Conservation (phyloP, 306 rosid species). For the Glycine tomentella region DNA sequence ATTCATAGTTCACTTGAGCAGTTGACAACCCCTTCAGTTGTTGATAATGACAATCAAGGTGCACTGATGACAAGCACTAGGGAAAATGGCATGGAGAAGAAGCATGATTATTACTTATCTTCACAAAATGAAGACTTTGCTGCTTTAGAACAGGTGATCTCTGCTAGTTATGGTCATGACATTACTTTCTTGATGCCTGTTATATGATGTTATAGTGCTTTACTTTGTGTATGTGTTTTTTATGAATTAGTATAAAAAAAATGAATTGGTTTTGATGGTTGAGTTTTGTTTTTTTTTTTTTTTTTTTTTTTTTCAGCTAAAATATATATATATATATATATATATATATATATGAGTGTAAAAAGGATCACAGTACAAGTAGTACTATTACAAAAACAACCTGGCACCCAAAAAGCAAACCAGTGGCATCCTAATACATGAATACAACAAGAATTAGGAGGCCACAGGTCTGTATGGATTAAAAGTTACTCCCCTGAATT, state of each 20-base stretch:
- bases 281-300: too few species aligned
- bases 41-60: constrained; percentile 51
- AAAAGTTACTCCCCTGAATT: too few species aligned
- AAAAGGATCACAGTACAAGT: too few species aligned
- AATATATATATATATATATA: too few species aligned
- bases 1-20: constrained; percentile 53
- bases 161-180: constrained; percentile 33
- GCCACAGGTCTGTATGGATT: too few species aligned
- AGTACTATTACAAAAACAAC: too few species aligned
- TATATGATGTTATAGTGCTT: constrained; percentile 8
- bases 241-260: constrained; percentile 36
- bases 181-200: constrained; percentile 33
- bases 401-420: too few species aligned
- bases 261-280: not conserved
- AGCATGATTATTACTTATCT: constrained; percentile 61
- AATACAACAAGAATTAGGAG: too few species aligned
- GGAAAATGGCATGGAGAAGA: constrained; percentile 66
- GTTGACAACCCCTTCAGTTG: constrained; percentile 45
- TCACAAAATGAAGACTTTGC: constrained; percentile 86
- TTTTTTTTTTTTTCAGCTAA: too few species aligned
- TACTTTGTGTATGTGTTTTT: constrained; percentile 14
- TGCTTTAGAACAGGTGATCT: constrained; percentile 92
- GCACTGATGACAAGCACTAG: constrained; percentile 48
- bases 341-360: too few species aligned
- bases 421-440: too few species aligned